Conservation (phyloP, 2,329 filamentous ascomycete species). For the Byssoonygena ceratinophila region DNA sequence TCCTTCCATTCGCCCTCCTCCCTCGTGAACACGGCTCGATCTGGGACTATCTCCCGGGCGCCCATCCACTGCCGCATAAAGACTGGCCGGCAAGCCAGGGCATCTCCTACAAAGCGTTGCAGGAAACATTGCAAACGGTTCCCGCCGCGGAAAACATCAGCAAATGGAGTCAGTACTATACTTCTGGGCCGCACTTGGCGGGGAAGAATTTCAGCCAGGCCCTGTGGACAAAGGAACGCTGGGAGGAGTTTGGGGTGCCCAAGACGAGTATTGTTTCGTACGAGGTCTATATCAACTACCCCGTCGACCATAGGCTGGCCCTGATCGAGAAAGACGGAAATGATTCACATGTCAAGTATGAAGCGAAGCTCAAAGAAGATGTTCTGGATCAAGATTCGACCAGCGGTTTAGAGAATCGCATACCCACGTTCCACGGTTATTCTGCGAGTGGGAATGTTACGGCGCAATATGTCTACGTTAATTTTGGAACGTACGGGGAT, state of each 20-base stretch:
- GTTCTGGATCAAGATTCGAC: conserved; percentile 74
- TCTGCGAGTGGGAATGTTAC: conserved; percentile 88
- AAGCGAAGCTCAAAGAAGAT: conserved; percentile 75
- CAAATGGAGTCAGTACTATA: conserved; percentile 71
- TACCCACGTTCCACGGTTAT: conserved; percentile 92
- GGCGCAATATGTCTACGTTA: conserved; percentile 74
- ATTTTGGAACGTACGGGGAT: conserved; percentile 79
- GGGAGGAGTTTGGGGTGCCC: conserved; percentile 59
- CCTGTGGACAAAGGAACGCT: conserved; percentile 62
- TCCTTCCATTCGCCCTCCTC: conserved; percentile 32
- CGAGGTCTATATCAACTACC: conserved; percentile 69
- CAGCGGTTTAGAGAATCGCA: conserved; percentile 56
- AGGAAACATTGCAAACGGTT: conserved; percentile 44
- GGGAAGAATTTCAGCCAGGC: conserved; percentile 70
- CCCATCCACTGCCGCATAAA: conserved; percentile 28
- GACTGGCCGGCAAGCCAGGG: conserved; percentile 38
- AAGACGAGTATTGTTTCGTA: conserved; percentile 54
- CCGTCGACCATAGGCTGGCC: conserved; percentile 57
- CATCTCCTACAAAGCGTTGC: conserved; percentile 45
- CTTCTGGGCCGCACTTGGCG: conserved; percentile 62
- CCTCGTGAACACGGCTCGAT: conserved; percentile 31
- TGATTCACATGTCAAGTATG: conserved; percentile 53
- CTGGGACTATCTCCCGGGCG: conserved; percentile 34
- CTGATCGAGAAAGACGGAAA: conserved; percentile 45
- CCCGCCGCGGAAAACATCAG: conserved; percentile 47